phyloP scores from a whole-genome alignment of 768 basidiomycete genomes.

The Tulasnella sp. region DNA sequence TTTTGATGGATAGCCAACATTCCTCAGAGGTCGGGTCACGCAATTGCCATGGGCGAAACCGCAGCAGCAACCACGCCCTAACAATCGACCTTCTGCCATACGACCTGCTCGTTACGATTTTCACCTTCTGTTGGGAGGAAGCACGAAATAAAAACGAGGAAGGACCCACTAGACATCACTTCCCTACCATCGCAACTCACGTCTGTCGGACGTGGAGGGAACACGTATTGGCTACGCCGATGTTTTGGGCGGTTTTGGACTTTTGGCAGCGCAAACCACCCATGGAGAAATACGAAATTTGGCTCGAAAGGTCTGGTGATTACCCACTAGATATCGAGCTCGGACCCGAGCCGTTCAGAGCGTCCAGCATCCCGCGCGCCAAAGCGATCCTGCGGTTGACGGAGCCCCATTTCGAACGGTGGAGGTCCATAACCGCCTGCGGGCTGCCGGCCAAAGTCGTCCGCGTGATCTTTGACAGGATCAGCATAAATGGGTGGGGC shows the following conservation, averaged over 20 bases:
- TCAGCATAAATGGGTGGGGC: conserved; percentile 45
- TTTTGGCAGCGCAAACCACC: neutral
- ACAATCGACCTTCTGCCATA: too few species aligned
- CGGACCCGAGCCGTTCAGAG: neutral
- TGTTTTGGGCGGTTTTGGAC: neutral
- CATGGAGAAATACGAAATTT: neutral
- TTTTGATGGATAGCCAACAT: too few species aligned
- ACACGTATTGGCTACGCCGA: conserved; percentile 36
- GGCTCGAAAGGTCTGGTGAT: neutral
- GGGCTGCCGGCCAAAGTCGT: conserved; percentile 21
- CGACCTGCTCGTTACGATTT: too few species aligned
- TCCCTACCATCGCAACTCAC: neutral
- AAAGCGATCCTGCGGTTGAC: neutral
- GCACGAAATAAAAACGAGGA: too few species aligned
- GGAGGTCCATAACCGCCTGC: conserved; percentile 38
- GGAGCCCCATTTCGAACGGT: neutral
- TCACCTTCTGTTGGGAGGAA: too few species aligned
- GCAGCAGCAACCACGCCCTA: too few species aligned
- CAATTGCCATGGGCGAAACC: too few species aligned
- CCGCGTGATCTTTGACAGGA: conserved; percentile 56
- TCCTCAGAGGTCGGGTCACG: too few species aligned
- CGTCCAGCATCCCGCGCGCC: neutral
- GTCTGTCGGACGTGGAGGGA: neutral
- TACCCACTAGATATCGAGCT: neutral
- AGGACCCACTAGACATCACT: neutral